These are phyloP conservation scores for Omphalea diandra DNA, from an alignment of 441 rosid genomes.

Conservation along the genomic window DNA sequence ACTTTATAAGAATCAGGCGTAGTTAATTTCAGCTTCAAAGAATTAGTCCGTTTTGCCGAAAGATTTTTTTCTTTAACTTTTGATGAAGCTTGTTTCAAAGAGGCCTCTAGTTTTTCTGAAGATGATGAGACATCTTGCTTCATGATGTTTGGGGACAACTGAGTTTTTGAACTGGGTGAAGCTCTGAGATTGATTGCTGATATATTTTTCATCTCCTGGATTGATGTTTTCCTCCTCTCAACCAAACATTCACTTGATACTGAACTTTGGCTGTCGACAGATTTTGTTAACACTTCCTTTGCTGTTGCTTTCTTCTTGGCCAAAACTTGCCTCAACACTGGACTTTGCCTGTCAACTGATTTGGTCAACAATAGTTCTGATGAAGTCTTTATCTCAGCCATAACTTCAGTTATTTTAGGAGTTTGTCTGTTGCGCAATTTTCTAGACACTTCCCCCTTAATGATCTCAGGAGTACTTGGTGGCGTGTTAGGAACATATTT, in stretches of 20 bases:
- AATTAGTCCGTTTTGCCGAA: conserved; percentile 30
- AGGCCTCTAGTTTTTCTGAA: conserved; percentile 29
- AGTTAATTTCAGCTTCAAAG: conserved; percentile 33
- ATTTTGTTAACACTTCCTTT: conserved; percentile 22
- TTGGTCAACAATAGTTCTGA: conserved; percentile 10
- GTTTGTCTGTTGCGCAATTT: conserved; percentile 18
- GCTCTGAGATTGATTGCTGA: conserved; percentile 26
- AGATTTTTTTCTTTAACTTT: conserved; percentile 31
- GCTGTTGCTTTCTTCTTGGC: conserved; percentile 16
- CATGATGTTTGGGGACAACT: conserved; percentile 14
- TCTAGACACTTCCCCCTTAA: conserved; percentile 27
- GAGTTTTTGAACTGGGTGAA: conserved; percentile 31
- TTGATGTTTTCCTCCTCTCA: conserved; percentile 21
- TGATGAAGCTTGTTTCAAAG: conserved; percentile 31
- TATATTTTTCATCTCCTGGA: conserved; percentile 24
- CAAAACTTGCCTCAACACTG: conserved; percentile 14
- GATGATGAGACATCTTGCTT: conserved; percentile 31
- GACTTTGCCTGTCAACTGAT: conserved; percentile 27
- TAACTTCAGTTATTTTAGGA: conserved; percentile 20
- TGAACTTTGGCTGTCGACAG: conserved; percentile 23
- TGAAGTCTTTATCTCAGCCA: conserved; percentile 18
- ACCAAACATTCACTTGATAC: conserved; percentile 20
- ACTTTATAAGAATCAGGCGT: conserved; percentile 27
- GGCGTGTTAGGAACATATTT: conserved; percentile 26
- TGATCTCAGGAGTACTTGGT: conserved; percentile 28